A percentile compares a stretch with the other conserved stretches of the same genome.
Evolutionary conservation across 2,329 filamentous ascomycete species (phyloP).

Genomic region (Niveomyces coronatus): DNA sequence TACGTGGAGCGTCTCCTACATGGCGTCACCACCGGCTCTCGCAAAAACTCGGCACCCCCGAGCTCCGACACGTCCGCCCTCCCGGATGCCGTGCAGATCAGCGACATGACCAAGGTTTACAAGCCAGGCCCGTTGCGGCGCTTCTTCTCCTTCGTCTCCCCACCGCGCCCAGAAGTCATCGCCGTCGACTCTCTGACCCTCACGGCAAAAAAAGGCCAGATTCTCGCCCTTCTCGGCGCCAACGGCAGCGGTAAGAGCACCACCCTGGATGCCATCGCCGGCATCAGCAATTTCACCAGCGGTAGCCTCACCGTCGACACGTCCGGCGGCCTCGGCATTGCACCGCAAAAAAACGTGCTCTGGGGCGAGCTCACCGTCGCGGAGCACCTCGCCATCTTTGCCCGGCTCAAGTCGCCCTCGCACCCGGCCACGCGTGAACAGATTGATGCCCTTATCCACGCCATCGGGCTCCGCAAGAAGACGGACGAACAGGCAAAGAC

Average conservation of each 20-base stretch:
- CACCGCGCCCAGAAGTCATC: slow-evolving; percentile 51
- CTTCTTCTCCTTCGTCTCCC: slow-evolving; percentile 34
- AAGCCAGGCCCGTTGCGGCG: slow-evolving; percentile 49
- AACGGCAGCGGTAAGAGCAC: slow-evolving; percentile 73
- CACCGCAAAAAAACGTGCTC: slow-evolving; percentile 66
- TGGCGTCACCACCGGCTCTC: slow-evolving; percentile 47
- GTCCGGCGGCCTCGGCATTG: slow-evolving; percentile 62
- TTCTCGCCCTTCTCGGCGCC: slow-evolving; percentile 59
- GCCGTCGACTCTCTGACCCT: slow-evolving; percentile 65
- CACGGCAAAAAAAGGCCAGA: slow-evolving; percentile 60
- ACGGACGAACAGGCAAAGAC: slow-evolving; percentile 49
- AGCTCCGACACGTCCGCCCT: slow-evolving; percentile 24
- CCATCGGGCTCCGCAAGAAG: slow-evolving; percentile 58
- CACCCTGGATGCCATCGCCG: slow-evolving; percentile 21
- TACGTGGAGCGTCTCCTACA: slow-evolving; percentile 50
- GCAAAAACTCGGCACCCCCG: slow-evolving; percentile 20
- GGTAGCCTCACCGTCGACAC: slow-evolving; percentile 53
- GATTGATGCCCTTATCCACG: slow-evolving; percentile 37
- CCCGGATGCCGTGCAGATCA: slow-evolving; percentile 52
- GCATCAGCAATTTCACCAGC: slow-evolving; percentile 34
- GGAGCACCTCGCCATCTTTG: slow-evolving; percentile 63
- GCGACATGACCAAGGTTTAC: slow-evolving; percentile 66
- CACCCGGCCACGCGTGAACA: slow-evolving; percentile 35
- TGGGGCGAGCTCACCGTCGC: slow-evolving; percentile 63
- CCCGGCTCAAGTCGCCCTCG: slow-evolving; percentile 49